Percentiles rank a stretch among this genome's conserved stretches.
These are phyloP conservation scores for Leishmania turanica DNA, from an alignment of 208 protist species.

Conservation along the genomic window DNA sequence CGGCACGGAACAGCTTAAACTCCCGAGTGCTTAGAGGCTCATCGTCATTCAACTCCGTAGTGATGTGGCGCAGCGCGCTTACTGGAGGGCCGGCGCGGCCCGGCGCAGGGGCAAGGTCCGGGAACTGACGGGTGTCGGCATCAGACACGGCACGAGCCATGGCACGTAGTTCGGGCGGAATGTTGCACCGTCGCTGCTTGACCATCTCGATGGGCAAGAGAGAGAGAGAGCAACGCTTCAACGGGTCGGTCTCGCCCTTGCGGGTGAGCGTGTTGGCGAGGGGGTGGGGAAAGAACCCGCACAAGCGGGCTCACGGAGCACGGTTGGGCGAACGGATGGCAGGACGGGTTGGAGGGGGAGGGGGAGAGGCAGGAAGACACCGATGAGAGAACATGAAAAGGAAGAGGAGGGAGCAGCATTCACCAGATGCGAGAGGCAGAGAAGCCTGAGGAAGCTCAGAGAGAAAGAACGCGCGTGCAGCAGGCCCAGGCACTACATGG, in stretches of 20 bases:
- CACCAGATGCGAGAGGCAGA: not conserved
- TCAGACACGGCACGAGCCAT: constrained; percentile 64
- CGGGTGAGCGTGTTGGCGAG: not conserved
- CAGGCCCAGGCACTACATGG: not conserved
- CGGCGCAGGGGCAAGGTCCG: constrained; percentile 44
- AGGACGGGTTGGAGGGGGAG: not conserved
- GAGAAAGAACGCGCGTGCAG: not conserved
- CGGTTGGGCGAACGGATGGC: not conserved
- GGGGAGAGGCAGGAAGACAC: not conserved
- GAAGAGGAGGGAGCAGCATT: not conserved
- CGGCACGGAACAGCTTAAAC: constrained; percentile 64
- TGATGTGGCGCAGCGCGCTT: constrained; percentile 47
- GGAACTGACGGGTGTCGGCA: constrained; percentile 60
- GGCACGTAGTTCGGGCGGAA: constrained; percentile 74
- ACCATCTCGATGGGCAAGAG: constrained; percentile 6
- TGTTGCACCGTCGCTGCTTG: constrained; percentile 28
- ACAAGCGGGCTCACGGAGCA: not conserved
- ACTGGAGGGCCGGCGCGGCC: constrained; percentile 32
- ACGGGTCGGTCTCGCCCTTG: not conserved
- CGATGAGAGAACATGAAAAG: not conserved
- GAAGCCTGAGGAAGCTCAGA: not conserved
- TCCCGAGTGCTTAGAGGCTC: constrained; percentile 48
- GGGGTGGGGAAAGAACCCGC: not conserved
- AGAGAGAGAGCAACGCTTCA: not conserved
- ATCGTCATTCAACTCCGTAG: constrained; percentile 62